Evolutionary conservation across 768 basidiomycete genomes (phyloP), one percentile per base, ranked within the genome.

Genomic region (Termitomyces sp.): DNA sequence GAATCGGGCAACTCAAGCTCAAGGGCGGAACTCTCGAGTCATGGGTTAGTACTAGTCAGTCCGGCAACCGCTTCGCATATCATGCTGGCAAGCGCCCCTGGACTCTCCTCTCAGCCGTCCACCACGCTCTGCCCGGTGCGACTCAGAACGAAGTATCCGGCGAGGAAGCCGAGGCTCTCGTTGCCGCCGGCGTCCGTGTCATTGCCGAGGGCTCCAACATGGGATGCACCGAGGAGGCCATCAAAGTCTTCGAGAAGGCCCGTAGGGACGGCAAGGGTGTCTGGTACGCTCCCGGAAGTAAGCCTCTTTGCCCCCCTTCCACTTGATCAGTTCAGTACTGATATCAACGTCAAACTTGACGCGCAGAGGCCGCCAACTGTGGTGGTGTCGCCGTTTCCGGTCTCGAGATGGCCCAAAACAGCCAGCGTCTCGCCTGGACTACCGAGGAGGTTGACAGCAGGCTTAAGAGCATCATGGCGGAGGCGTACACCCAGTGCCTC

Each of bases 381-480:
- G 88, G 88, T 70, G 88, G 88, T 73, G 88, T 90, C 55, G 86
- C 86, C 39, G 86, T 88, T 24, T 88, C 85, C 10, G 86, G 86
- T 62, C 82, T 90, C 60, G 88, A 89, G 76, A 88, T 89, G 87
- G 83, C 85, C 1, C 87, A 89, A 73, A 89, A 90, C 77, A 86
- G 84, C 65, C 79, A 83, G 66, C 75, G 83, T 32, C 78, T 84
- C 46, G 75, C 79, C 44, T 89, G 87, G 87, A 72, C 81, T 4
- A 74, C 77, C 55, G 71, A 76, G 59, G 83, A 85, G 63, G 87
- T 90, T 47, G 88, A 90, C 69, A 68, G 66, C 20, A 87, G 86
- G 74, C 75, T 90, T 54, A 83, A 85, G 71, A 72, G 72, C 54
- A 89, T 89, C 74, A 90, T 90, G 88, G 69, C 77, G 27, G 79